Evolutionary conservation across 2,329 filamentous ascomycete species (phyloP).

Genomic region (Arthrobotrys musiformis): DNA sequence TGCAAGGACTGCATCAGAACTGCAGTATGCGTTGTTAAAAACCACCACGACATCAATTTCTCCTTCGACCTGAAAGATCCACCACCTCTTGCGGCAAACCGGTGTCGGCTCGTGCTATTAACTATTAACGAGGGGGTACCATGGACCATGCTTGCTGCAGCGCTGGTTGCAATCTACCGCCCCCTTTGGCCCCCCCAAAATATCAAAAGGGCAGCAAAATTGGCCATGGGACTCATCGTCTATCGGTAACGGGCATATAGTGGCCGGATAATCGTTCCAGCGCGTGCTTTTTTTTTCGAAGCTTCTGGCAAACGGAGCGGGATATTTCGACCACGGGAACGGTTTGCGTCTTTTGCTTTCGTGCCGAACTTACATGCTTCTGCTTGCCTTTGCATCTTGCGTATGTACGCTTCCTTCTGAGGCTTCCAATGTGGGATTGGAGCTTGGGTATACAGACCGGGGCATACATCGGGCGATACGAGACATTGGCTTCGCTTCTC

Average conservation of each 20-base stretch:
- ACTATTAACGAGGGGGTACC: neutral
- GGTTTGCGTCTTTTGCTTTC: slow-evolving; percentile 21
- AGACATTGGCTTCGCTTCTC: slow-evolving; percentile 37
- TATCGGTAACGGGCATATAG: slow-evolving; percentile 24
- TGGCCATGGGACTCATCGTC: slow-evolving; percentile 33
- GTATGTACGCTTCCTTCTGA: slow-evolving; percentile 6
- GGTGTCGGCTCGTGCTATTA: slow-evolving; percentile 33
- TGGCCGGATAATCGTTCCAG: slow-evolving; percentile 18
- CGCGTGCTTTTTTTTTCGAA: slow-evolving; percentile 28
- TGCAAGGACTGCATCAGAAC: slow-evolving; percentile 21
- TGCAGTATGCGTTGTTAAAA: slow-evolving; percentile 55
- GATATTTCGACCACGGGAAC: slow-evolving; percentile 47
- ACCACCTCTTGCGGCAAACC: slow-evolving; percentile 25
- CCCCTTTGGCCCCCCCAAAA: too few relatives aligned
- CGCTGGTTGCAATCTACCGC: slow-evolving; percentile 34
- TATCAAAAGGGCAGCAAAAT: neutral
- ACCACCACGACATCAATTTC: slow-evolving; percentile 45
- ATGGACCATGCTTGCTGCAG: neutral
- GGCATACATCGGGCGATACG: slow-evolving; percentile 14
- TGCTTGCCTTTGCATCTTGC: slow-evolving; percentile 11
- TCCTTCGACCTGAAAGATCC: slow-evolving; percentile 37
- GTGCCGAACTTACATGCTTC: slow-evolving; percentile 24
- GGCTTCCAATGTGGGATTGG: slow-evolving; percentile 28
- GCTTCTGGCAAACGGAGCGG: slow-evolving; percentile 51
- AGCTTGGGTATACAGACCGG: slow-evolving; percentile 1